phyloP scores from a whole-genome alignment of 2,329 filamentous ascomycete genomes.

The Teratosphaeria pseudoeucalypti region DNA sequence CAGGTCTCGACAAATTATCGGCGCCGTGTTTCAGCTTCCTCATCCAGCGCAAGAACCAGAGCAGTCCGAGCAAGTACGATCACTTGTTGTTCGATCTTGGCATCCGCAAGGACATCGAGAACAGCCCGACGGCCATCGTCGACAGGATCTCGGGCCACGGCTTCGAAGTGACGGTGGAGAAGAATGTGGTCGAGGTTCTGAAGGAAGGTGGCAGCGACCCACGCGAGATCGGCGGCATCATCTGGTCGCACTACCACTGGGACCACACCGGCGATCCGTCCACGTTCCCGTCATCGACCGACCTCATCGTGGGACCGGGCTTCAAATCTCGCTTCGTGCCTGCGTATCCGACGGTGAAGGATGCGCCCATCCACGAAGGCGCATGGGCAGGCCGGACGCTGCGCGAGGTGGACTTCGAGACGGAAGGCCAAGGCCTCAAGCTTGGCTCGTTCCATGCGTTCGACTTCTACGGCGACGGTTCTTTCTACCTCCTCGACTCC shows the following conservation, averaged over 20 bases:
- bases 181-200: constrained; percentile 33
- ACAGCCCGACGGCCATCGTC: constrained; percentile 18
- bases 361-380: constrained; percentile 27
- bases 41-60: constrained; percentile 30
- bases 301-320: constrained; percentile 21
- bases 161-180: constrained; percentile 29
- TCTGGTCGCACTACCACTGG: constrained; percentile 25
- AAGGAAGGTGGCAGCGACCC: constrained; percentile 30
- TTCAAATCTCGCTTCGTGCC: constrained; percentile 31
- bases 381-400: constrained; percentile 29
- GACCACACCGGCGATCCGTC: constrained; percentile 32
- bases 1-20: constrained; percentile 24
- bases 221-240: constrained; percentile 24
- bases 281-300: constrained; percentile 31
- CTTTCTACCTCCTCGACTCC: constrained; percentile 43
- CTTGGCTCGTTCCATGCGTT: constrained; percentile 36
- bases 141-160: constrained; percentile 18
- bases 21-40: constrained; percentile 37
- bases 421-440: constrained; percentile 19
- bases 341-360: constrained; percentile 30
- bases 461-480: constrained; percentile 47
- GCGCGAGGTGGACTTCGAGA: constrained; percentile 22
- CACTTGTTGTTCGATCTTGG: constrained; percentile 32
- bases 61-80: constrained; percentile 4
- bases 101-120: constrained; percentile 32